Conservation (phyloP, 192 early-diverging fungal genomes). For the Coemansia sp. region DNA sequence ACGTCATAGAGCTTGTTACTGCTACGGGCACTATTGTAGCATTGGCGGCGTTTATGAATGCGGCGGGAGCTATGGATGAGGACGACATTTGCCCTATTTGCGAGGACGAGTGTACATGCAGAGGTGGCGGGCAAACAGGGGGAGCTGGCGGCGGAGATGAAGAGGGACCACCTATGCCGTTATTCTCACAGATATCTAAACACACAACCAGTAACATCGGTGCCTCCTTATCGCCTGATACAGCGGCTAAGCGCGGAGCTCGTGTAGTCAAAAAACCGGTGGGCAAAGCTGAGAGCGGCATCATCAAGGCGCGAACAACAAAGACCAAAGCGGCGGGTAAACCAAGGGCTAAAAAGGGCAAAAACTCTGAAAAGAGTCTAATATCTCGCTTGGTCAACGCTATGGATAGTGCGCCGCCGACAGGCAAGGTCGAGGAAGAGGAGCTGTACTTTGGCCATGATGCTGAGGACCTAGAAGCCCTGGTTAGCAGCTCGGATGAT, state of each 20-base stretch:
- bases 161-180: slow-evolving; percentile 24
- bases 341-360: slow-evolving; percentile 27
- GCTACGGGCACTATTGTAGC: slow-evolving; percentile 3
- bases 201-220: slow-evolving; percentile 7
- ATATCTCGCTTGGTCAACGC: slow-evolving; percentile 38
- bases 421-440: slow-evolving; percentile 6
- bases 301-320: slow-evolving; percentile 11
- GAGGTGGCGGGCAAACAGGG: background rate
- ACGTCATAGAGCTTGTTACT: background rate
- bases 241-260: background rate
- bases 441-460: background rate
- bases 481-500: slow-evolving; percentile 21
- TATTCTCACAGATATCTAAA: slow-evolving; percentile 38
- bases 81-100: slow-evolving; percentile 57
- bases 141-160: background rate
- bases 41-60: slow-evolving; percentile 24
- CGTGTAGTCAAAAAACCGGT: background rate
- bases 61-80: slow-evolving; percentile 42
- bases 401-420: slow-evolving; percentile 16
- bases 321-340: slow-evolving; percentile 15
- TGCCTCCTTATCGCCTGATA: background rate
- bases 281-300: background rate
- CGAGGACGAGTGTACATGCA: slow-evolving; percentile 54
- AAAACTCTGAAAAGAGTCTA: slow-evolving; percentile 30
- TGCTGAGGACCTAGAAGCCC: slow-evolving; percentile 10